These are phyloP conservation scores for Mycena capillaripes DNA, from an alignment of 768 basidiomycete species.

Conservation along the genomic window DNA sequence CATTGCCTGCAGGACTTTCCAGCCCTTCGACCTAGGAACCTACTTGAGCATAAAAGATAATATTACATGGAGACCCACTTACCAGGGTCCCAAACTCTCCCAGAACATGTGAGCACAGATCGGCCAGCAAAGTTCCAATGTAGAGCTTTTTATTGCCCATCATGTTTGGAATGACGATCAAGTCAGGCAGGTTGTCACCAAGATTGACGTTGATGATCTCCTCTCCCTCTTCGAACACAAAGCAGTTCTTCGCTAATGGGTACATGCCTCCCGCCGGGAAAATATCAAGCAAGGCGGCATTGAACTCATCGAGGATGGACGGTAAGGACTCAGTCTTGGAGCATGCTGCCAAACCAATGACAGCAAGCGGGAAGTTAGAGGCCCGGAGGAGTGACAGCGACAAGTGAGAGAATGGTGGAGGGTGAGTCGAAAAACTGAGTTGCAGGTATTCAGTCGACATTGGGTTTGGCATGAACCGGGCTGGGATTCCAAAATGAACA, in stretches of 20 bases:
- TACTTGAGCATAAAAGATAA: constrained; percentile 18
- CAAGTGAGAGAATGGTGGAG: constrained; percentile 75
- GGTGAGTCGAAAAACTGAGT: constrained; percentile 83
- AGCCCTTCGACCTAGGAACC: constrained; percentile 74
- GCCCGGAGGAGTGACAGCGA: constrained; percentile 81
- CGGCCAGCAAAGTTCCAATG: constrained; percentile 89
- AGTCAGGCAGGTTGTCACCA: constrained; percentile 68
- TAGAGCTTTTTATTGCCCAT: constrained; percentile 93
- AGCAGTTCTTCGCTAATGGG: constrained; percentile 86
- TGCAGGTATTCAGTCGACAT: constrained; percentile 87
- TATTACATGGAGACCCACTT: constrained; percentile 44
- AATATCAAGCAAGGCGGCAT: constrained; percentile 71
- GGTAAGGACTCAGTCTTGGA: constrained; percentile 67
- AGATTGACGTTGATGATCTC: constrained; percentile 67
- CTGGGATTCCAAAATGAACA: constrained; percentile 52
- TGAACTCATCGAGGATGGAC: constrained; percentile 75
- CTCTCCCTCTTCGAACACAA: constrained; percentile 87
- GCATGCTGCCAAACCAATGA: constrained; percentile 88
- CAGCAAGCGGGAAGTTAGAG: constrained; percentile 88
- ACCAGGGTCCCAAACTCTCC: constrained; percentile 90
- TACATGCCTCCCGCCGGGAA: constrained; percentile 78
- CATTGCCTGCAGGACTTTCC: constrained; percentile 89
- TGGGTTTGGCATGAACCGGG: constrained; percentile 86
- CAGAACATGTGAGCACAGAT: constrained; percentile 89
- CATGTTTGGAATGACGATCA: constrained; percentile 85